phyloP scores from a whole-genome alignment of 1,139 yeast genomes.

The Eremothecium cymbalariae region DNA sequence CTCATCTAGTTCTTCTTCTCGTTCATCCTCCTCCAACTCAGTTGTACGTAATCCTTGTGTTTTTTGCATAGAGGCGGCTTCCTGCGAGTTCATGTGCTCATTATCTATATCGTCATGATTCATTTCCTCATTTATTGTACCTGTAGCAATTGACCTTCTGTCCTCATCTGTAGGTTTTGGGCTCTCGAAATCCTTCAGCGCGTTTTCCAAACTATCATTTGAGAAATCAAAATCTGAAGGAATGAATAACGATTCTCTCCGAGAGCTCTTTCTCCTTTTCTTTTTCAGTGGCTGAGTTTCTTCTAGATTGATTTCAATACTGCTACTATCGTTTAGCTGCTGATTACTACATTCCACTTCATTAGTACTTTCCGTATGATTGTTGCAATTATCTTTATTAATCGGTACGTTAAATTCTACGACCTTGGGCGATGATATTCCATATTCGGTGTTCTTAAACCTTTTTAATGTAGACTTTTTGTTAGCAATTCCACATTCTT shows the following conservation, averaged over 20 bases:
- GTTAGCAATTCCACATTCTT: neutral
- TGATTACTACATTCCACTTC: neutral
- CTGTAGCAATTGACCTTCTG: no score
- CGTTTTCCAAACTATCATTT: slow-evolving; percentile 15
- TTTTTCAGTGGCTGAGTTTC: slow-evolving; percentile 14
- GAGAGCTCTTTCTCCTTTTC: slow-evolving; percentile 33
- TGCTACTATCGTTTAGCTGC: slow-evolving; percentile 1
- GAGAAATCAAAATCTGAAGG: slow-evolving; percentile 27
- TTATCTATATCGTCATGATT: no score
- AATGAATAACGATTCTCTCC: slow-evolving; percentile 35
- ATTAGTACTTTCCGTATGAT: slow-evolving; percentile 1
- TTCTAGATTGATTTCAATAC: slow-evolving; percentile 11
- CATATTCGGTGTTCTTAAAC: neutral
- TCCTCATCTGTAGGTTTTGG: slow-evolving; percentile 7
- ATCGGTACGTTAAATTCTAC: slow-evolving; percentile 5
- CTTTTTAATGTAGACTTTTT: neutral
- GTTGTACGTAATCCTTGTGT: no score
- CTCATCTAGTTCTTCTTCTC: slow-evolving; percentile 3
- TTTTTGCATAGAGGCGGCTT: no score
- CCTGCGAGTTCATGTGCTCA: no score
- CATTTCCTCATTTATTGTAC: no score
- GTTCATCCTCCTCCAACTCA: slow-evolving; percentile 1
- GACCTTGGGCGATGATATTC: slow-evolving; percentile 1
- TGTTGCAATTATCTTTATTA: neutral
- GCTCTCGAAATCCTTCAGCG: slow-evolving; percentile 17